phyloP scores from a whole-genome alignment of 441 rosid species.

The Pelargonium fulgidum region DNA sequence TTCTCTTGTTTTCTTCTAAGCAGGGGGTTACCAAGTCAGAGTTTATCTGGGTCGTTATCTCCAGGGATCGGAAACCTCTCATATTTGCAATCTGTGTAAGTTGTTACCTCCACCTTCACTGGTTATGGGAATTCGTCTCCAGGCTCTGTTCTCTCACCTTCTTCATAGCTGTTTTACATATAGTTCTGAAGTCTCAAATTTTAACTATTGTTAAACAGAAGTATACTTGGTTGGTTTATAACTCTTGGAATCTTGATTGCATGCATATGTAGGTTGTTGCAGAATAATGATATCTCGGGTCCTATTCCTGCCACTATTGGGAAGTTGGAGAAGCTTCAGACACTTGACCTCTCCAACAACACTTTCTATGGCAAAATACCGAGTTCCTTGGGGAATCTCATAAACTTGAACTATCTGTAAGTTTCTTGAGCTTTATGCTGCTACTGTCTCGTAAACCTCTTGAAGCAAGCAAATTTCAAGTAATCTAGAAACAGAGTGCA shows the following conservation, averaged over 20 bases:
- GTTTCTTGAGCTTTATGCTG: conserved; percentile 13
- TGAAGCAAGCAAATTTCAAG: background rate
- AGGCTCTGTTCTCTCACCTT: too few relatives aligned
- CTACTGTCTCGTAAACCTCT: background rate
- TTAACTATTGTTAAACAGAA: background rate
- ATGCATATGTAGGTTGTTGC: conserved; percentile 53
- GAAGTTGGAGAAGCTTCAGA: conserved; percentile 61
- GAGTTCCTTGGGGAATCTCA: conserved; percentile 45
- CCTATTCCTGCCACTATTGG: conserved; percentile 62
- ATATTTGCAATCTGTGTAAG: conserved; percentile 87
- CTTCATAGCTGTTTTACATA: too few relatives aligned
- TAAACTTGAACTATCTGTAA: conserved; percentile 73
- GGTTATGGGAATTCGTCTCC: background rate
- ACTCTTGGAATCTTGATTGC: conserved; percentile 13
- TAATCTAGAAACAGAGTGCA: conserved; percentile 4
- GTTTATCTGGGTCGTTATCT: conserved; percentile 80
- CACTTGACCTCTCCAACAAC: conserved; percentile 83
- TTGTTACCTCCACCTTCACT: conserved; percentile 6
- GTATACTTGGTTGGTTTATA: background rate
- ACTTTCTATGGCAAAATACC: conserved; percentile 64
- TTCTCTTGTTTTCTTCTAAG: conserved; percentile 15
- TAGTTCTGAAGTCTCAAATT: too few relatives aligned
- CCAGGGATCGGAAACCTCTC: conserved; percentile 88
- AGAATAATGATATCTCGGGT: conserved; percentile 83
- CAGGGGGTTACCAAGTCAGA: conserved; percentile 94